Percentiles rank a stretch among this genome's conserved stretches.
These are phyloP conservation scores for Metschnikowia matae DNA, from an alignment of 805 yeast species.

Conservation along the genomic window DNA sequence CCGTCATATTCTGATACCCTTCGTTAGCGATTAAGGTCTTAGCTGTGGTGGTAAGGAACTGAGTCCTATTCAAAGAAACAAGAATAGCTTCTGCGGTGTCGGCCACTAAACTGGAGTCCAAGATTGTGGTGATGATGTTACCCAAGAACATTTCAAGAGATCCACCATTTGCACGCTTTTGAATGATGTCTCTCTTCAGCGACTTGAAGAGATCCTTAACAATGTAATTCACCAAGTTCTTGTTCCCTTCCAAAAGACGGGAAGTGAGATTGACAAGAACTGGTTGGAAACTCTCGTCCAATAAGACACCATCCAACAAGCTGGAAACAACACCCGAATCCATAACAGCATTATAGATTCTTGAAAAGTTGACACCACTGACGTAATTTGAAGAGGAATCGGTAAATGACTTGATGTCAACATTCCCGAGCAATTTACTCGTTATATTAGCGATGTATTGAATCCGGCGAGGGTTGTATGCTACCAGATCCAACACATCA, in stretches of 20 bases:
- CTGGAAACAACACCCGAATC: slow-evolving; percentile 35
- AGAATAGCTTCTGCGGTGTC: slow-evolving; percentile 25
- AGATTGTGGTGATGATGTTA: slow-evolving; percentile 26
- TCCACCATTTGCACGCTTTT: slow-evolving; percentile 19
- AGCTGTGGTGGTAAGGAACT: slow-evolving; percentile 34
- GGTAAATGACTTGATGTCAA: slow-evolving; percentile 12
- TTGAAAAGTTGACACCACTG: slow-evolving; percentile 16
- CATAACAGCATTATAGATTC: slow-evolving; percentile 21
- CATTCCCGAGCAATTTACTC: slow-evolving; percentile 16
- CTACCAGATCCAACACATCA: slow-evolving; percentile 32
- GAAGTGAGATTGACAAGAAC: slow-evolving; percentile 29
- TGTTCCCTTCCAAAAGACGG: slow-evolving; percentile 30
- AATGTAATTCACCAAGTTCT: slow-evolving; percentile 21
- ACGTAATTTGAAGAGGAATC: slow-evolving; percentile 6
- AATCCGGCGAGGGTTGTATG: slow-evolving; percentile 27
- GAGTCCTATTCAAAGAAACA: slow-evolving; percentile 39
- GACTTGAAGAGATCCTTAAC: slow-evolving; percentile 21
- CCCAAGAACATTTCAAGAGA: slow-evolving; percentile 24
- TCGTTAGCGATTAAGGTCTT: slow-evolving; percentile 33
- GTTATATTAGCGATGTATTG: slow-evolving; percentile 30
- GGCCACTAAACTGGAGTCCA: slow-evolving; percentile 26
- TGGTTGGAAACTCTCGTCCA: slow-evolving; percentile 32
- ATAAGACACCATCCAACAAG: slow-evolving; percentile 34
- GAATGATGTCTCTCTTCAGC: slow-evolving; percentile 16
- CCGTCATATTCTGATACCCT: slow-evolving; percentile 35